Evolutionary conservation across 495 filamentous ascomycete species (phyloP), one percentile per base, ranked within the genome.

Genomic region (Penicillium longicatenatum): DNA sequence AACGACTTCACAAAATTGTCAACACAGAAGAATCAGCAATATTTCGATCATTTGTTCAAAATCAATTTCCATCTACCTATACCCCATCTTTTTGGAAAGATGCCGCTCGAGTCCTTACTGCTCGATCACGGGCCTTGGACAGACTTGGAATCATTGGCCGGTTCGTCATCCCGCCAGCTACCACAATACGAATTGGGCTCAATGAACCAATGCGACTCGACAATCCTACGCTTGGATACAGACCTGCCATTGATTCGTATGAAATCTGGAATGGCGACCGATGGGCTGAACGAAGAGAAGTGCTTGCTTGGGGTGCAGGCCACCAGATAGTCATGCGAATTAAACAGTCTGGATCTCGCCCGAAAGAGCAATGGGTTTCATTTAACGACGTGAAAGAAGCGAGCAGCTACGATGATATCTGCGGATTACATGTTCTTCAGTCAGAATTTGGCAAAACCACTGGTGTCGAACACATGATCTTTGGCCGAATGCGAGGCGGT

Each of bases 381-480:
- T 86, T 84, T 61, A 77, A 81, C 56, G 77, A 83, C 42, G 54
- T 77, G 26, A 72, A 79, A 5, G 67, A 77, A 50, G 61, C 67
- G 10, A 84, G 81, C 57, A 86, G 85, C n/a, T 74, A 75, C 51
- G 87, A 88, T 60, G 87, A 90, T 69, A 82, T 89, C 44, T 83
- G 81, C 33, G 73, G 79, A 12, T 24, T 89, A 14, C 81, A 83
- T 63, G 59, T 89, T 1, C 60, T 89, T 24, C 59, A 69, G 14
- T 69, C 78, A 11, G 76, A 81, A 50, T 58, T 50, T 48, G 59
- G 50, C 20, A 64, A 70, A 55, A 54, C 61, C 17, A 47, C 19
- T 2, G 70, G 70, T 12, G 63, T 67, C 4, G 73, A 70, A 48
- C 68, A 76, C 58, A 26, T 79, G 51, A 75, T 79, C 8, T 72